Evolutionary conservation across 768 basidiomycete species (phyloP), one percentile per base, ranked within the genome.

Genomic region (Lyophyllum atratum): DNA sequence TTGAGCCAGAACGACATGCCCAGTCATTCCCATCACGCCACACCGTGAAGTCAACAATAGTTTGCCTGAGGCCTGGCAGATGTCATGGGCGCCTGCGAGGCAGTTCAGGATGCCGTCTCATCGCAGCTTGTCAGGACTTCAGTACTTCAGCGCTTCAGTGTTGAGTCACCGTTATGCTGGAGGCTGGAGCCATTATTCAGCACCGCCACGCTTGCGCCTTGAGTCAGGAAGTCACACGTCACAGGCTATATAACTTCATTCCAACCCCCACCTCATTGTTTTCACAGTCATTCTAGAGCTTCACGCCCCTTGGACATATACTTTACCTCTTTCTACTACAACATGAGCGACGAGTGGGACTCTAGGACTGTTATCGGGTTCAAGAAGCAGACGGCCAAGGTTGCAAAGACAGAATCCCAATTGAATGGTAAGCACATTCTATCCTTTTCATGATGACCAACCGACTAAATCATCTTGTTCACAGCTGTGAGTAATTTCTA

Each of bases 291-390:
- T 56, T 55, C 44, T 54, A 47, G 50, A 54, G 22, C 43, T 29
- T 46, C 40, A 47, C 49, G 19, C 33, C 56, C 53, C 28, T 59
- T 58, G 25, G 34, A 56, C 46, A 22, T 55, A 37, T 25, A 47
- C 47, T 50, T 58, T 48, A 33, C 50, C 33, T 52, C 33, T 17
- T 55, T 43, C 54, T 17, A 37, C 40, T 44, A 29, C 40, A 57
- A 24, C 39, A 85, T 79, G 77, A 76, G 73, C 66, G 78, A 79
- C 70, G 89, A 92, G 53, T 90, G 87, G 88, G 90, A 93, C 56
- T 74, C 69, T 55, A 90, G 89, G 71, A 69, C 74, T 56, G 86
- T 92, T 60, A 90, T 95, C 63, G 90, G 92, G 53, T 77, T 66
- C 67, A 91, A 84, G 71, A 73, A 82, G 74, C 72, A 83, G 72